Percentiles rank a stretch among this genome's conserved stretches.
These are phyloP conservation scores for Mycena alexandri DNA, from an alignment of 768 basidiomycete species.

Conservation along the genomic window DNA sequence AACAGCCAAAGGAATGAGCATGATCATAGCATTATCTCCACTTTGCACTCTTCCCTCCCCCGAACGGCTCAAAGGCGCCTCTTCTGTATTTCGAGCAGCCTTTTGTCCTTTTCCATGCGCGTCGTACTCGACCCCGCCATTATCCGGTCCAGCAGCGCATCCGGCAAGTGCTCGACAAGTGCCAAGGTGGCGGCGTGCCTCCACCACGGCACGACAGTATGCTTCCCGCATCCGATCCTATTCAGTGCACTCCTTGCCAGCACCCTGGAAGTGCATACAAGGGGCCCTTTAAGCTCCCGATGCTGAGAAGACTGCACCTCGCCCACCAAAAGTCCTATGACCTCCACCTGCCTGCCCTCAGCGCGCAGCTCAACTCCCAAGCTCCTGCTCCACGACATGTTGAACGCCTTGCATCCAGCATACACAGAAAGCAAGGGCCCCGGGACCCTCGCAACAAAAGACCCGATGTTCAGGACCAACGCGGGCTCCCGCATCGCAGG, in stretches of 20 bases:
- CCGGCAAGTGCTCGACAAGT: not conserved
- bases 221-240: conserved; percentile 11
- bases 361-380: conserved; percentile 9
- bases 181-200: not conserved
- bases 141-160: too few relatives aligned
- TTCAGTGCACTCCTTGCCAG: conserved; percentile 3
- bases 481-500: conserved; percentile 4
- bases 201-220: conserved; percentile 5
- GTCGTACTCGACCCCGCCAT: too few relatives aligned
- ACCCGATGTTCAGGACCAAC: conserved; percentile 14
- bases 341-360: conserved; percentile 7
- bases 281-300: not conserved
- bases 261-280: not conserved
- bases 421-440: conserved; percentile 6
- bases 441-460: not conserved
- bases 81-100: too few relatives aligned
- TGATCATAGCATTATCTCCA: too few relatives aligned
- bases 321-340: conserved; percentile 6
- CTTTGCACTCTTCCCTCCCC: too few relatives aligned
- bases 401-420: conserved; percentile 3
- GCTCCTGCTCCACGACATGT: not conserved
- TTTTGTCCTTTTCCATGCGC: too few relatives aligned
- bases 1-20: too few relatives aligned
- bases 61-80: too few relatives aligned
- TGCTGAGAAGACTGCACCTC: conserved; percentile 5